phyloP scores from a whole-genome alignment of 1,284 basidiomycete species.

The Puccinia novopanici region DNA sequence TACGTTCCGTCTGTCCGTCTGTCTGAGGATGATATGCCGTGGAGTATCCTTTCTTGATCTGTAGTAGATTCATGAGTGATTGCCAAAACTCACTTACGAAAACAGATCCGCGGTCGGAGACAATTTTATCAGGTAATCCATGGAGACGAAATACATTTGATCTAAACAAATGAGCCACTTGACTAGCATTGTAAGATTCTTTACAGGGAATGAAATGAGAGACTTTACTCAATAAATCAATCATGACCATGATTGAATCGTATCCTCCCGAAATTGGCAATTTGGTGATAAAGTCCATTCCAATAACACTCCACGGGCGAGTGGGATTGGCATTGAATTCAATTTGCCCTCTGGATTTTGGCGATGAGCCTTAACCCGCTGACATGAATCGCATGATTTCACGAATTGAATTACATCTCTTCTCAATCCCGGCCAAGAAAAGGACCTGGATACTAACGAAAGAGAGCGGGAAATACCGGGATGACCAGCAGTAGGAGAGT shows the following conservation, averaged over 20 bases:
- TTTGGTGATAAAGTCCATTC: conserved; percentile 38
- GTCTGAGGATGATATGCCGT: conserved; percentile 16
- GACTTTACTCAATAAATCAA: too few species aligned
- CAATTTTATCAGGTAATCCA: not conserved
- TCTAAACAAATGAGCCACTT: not conserved
- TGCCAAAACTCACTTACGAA: conserved; percentile 30
- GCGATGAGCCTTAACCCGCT: conserved; percentile 57
- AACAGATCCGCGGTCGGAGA: not conserved
- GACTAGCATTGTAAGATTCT: not conserved
- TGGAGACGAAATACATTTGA: not conserved
- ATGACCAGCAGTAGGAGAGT: not conserved
- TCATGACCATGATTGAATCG: not conserved
- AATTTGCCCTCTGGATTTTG: conserved; percentile 59
- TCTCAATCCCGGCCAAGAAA: conserved; percentile 3
- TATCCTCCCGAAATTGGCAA: conserved; percentile 2
- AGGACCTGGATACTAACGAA: not conserved
- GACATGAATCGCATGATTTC: conserved; percentile 58
- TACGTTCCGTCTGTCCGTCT: conserved; percentile 20
- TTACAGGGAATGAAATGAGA: too few species aligned
- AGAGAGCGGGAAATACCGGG: not conserved
- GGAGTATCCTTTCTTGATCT: not conserved
- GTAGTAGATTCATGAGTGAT: not conserved
- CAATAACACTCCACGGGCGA: not conserved
- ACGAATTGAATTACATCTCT: not conserved
- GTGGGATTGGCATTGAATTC: not conserved